Conservation (phyloP, 2,329 filamentous ascomycete genomes). For the Diaporthe caulivora region DNA sequence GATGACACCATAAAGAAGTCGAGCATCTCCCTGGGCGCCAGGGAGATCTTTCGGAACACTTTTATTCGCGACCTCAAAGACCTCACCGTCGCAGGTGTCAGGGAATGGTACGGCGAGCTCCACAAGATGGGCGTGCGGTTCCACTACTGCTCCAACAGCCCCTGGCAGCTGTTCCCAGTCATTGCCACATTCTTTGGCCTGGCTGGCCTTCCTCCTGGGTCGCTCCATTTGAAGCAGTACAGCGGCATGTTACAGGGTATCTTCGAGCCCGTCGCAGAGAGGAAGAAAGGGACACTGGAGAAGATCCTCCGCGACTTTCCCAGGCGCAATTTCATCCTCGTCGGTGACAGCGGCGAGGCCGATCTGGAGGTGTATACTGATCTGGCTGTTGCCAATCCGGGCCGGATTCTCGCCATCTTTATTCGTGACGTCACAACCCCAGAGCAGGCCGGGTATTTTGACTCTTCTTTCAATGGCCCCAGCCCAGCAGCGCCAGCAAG, state of each 20-base stretch:
- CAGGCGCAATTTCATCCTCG: conserved; percentile 86
- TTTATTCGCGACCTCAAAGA: conserved; percentile 89
- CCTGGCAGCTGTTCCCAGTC: conserved; percentile 96
- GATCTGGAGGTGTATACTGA: conserved; percentile 98
- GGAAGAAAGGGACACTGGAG: conserved; percentile 90
- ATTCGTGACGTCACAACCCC: conserved; percentile 95
- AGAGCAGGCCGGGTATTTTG: conserved; percentile 81
- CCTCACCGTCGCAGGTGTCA: conserved; percentile 86
- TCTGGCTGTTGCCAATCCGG: conserved; percentile 85
- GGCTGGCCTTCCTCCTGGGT: conserved; percentile 85
- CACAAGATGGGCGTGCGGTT: conserved; percentile 85
- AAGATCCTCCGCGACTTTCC: conserved; percentile 92
- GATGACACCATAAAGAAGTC: conserved; percentile 98
- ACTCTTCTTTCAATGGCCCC: conserved; percentile 61
- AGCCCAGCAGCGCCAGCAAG: conserved; percentile 45
- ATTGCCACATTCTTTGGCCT: conserved; percentile 86
- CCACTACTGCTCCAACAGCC: conserved; percentile 99
- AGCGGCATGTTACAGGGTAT: conserved; percentile 97
- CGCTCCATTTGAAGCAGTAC: conserved; percentile 96
- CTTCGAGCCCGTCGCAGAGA: conserved; percentile 95
- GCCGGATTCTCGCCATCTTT: conserved; percentile 86
- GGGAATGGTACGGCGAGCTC: conserved; percentile 87
- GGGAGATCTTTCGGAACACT: conserved; percentile 96
- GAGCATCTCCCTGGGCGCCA: conserved; percentile 86
- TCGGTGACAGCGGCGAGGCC: conserved; percentile 96